Percentiles rank a stretch among this genome's conserved stretches.
Evolutionary conservation across 2,329 filamentous ascomycete genomes (phyloP).

Genomic region (Cordyceps pruinosa): DNA sequence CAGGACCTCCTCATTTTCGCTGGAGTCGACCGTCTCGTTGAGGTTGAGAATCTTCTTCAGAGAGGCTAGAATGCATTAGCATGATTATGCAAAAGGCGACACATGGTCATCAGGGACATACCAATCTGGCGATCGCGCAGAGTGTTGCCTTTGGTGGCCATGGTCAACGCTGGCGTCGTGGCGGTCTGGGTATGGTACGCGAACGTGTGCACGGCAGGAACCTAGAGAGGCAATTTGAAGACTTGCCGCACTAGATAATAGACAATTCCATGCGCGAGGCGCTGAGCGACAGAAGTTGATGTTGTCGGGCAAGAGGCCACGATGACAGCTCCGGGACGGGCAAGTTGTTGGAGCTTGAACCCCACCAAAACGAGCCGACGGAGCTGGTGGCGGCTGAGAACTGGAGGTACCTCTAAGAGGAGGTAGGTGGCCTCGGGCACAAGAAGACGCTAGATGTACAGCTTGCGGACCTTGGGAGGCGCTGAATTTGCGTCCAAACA

Average conservation of each 20-base stretch:
- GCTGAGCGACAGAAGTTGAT: constrained; percentile 1
- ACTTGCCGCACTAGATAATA: not conserved
- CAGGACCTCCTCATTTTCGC: constrained; percentile 55
- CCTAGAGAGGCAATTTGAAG: not conserved
- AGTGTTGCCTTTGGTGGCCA: constrained; percentile 41
- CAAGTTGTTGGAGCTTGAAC: constrained; percentile 11
- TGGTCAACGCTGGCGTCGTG: constrained; percentile 17
- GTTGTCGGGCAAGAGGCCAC: constrained; percentile 12
- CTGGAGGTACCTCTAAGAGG: not conserved
- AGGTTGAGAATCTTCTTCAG: constrained; percentile 95
- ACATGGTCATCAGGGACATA: constrained; percentile 17
- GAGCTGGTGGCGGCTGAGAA: constrained; percentile 1
- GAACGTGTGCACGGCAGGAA: not conserved
- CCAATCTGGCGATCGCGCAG: constrained; percentile 46
- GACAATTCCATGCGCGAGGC: not conserved
- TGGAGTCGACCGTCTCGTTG: constrained; percentile 63
- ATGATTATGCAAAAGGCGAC: not conserved
- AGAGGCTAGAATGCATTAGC: constrained; percentile 51
- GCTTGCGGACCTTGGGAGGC: not conserved
- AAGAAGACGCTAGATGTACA: not conserved
- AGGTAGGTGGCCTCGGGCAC: too few relatives aligned
- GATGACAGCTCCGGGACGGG: constrained; percentile 7
- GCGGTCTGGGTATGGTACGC: not conserved
- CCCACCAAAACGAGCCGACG: constrained; percentile 1
- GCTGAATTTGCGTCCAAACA: not conserved